Percentiles rank a stretch among this genome's conserved stretches.
phyloP scores from a whole-genome alignment of 1,139 yeast species.

The Kluyveromyces sp. region DNA sequence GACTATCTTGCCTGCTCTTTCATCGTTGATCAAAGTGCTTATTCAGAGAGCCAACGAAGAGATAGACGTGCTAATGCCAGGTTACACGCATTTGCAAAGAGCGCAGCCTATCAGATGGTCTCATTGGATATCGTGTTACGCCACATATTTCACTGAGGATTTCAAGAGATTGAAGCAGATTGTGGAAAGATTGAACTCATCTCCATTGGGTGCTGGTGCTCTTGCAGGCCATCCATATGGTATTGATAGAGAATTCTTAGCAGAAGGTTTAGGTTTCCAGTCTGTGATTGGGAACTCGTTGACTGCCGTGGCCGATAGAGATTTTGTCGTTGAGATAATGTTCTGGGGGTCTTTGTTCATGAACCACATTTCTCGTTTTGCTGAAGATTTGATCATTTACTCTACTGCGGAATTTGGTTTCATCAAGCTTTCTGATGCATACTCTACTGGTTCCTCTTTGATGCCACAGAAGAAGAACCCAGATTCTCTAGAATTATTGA shows the following conservation, averaged over 20 bases:
- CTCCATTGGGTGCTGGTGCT: slow-evolving; percentile 96
- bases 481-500: slow-evolving; percentile 83
- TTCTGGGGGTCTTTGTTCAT: slow-evolving; percentile 95
- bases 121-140: slow-evolving; percentile 92
- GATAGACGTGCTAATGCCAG: slow-evolving; percentile 93
- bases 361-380: slow-evolving; percentile 89
- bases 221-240: slow-evolving; percentile 99
- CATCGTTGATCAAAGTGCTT: slow-evolving; percentile 57
- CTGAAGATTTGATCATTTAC: slow-evolving; percentile 91
- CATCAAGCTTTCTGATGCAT: slow-evolving; percentile 88
- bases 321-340: slow-evolving; percentile 91
- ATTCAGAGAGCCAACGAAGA: slow-evolving; percentile 72
- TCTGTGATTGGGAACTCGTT: slow-evolving; percentile 91
- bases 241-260: slow-evolving; percentile 85
- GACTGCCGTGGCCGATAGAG: slow-evolving; percentile 94
- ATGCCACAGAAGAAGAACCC: slow-evolving; percentile 99
- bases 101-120: slow-evolving; percentile 99
- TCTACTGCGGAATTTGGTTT: slow-evolving; percentile 98
- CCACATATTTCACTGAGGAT: slow-evolving; percentile 89
- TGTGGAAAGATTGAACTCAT: slow-evolving; percentile 71
- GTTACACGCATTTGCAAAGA: slow-evolving; percentile 95
- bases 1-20: slow-evolving; percentile 51
- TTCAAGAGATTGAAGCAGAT: slow-evolving; percentile 76
- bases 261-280: slow-evolving; percentile 66
- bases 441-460: slow-evolving; percentile 94